Evolutionary conservation across 139 green algal species (phyloP), one percentile per base, ranked within the genome.

Genomic region (Pseudopediastrum boryanum): DNA sequence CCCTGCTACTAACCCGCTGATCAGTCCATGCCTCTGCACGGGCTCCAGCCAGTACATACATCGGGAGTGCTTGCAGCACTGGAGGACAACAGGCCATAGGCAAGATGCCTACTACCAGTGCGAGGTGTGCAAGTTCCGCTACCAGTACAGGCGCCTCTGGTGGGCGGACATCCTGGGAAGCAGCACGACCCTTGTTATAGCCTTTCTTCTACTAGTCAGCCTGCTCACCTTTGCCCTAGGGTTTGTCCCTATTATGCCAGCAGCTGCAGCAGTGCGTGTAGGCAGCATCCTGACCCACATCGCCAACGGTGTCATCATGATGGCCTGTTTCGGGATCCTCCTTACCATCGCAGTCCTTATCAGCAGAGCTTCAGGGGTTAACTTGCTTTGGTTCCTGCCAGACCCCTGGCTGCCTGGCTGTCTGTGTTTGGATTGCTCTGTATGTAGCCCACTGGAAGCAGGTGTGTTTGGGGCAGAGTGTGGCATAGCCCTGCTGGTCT

Each of bases 81-180:
- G 74, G 74, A 62, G 74, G 0, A 25, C 51, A 6, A 74, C 61
- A 13, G 62, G 62, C 27, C 74, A 81, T 63, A 52, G 74, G 25
- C 33, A 25, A 21, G 74, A 81, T 43, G 74, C 74, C 23, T 51
- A 25, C 12, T 81, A 44, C 31, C 74, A 81, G 62, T 81, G 74
- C 42, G 74, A 81, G 59, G 74, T 81, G 2, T 81, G 74, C 62
- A 63, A 81, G 19, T 81, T 67, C 74, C 42, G 73, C 46, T 81
- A 81, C 44, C 74, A 41, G 2, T 81, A 81, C 44, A 38, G 43
- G 6, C 27, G 74, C 6, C 19, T 72, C 35, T 81, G 74, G 74
- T 81, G 74, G 74, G 43, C 74, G 27, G 25, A 52, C 33, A 13
- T 81, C 1, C 44, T 81, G 4, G 74, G 74, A n/a, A 61, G 39